A percentile compares a stretch with the other conserved stretches of the same genome.
These are phyloP conservation scores for Colletotrichum sp. DNA, from an alignment of 2,329 filamentous ascomycete species.

Conservation along the genomic window DNA sequence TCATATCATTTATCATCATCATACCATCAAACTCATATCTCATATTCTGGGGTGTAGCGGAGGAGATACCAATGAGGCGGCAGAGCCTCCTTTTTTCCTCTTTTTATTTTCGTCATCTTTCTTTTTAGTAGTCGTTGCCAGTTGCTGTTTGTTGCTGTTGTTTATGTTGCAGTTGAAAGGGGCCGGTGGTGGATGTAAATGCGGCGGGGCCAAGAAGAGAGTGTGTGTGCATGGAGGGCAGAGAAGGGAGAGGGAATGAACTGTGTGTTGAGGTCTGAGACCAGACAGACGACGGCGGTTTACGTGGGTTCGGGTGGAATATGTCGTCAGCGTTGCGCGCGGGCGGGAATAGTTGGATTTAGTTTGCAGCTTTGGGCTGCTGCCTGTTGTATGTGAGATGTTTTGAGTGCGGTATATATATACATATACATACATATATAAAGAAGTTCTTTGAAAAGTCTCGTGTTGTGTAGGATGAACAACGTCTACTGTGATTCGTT, in stretches of 20 bases:
- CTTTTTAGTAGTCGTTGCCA: background rate
- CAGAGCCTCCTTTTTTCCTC: background rate
- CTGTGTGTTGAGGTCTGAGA: background rate
- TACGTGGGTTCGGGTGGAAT: background rate
- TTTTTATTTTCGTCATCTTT: background rate
- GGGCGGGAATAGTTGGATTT: background rate
- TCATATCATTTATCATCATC: background rate
- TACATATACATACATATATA: background rate
- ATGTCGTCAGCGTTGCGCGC: background rate
- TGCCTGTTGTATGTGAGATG: background rate
- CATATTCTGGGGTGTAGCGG: conserved; percentile 1
- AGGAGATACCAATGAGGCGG: conserved; percentile 19
- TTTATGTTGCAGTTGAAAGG: background rate
- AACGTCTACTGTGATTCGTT: background rate
- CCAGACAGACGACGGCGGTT: background rate
- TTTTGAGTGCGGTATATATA: background rate
- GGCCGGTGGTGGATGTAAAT: background rate
- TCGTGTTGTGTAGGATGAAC: background rate
- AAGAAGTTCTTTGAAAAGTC: background rate
- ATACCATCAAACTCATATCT: background rate
- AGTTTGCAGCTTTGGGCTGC: background rate
- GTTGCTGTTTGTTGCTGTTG: background rate
- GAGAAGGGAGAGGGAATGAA: background rate
- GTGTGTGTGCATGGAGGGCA: background rate
- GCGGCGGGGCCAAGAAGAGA: background rate